Conservation (phyloP, 345 rosid species). For the Microthlaspi erraticum region DNA sequence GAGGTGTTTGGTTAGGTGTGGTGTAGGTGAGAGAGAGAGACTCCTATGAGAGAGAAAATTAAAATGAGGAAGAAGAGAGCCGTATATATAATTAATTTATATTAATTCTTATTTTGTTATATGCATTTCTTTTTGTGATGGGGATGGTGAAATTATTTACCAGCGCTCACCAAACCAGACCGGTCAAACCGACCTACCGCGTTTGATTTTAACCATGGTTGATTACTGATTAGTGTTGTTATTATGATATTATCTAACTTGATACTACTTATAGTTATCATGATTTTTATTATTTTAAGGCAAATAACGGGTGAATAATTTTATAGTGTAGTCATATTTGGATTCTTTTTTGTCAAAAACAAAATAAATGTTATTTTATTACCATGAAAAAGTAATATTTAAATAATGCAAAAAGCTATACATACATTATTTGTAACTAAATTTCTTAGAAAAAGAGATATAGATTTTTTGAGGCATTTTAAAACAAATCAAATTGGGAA, state of each 20-base stretch:
- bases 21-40: slow-evolving; percentile 59
- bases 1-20: slow-evolving; percentile 46
- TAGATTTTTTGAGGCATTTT: too few relatives aligned
- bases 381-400: too few relatives aligned
- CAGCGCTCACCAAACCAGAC: slow-evolving; percentile 77
- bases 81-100: not conserved
- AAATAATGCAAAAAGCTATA: too few relatives aligned
- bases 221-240: too few relatives aligned
- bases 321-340: too few relatives aligned
- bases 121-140: not conserved
- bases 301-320: not conserved
- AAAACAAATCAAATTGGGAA: too few relatives aligned
- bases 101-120: not conserved
- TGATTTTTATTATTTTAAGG: not conserved
- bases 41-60: slow-evolving; percentile 26
- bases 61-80: slow-evolving; percentile 20
- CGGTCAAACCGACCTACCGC: slow-evolving; percentile 61
- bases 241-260: too few relatives aligned
- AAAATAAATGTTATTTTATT: too few relatives aligned
- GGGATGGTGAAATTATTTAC: slow-evolving; percentile 38
- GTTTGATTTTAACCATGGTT: slow-evolving; percentile 50
- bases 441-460: too few relatives aligned
- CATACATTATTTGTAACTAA: too few relatives aligned
- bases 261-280: not conserved
- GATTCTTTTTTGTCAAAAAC: too few relatives aligned